Percentiles rank a stretch among this genome's conserved stretches.
These are phyloP conservation scores for Vigna radiata DNA, from an alignment of 306 rosid species.

Conservation along the genomic window DNA sequence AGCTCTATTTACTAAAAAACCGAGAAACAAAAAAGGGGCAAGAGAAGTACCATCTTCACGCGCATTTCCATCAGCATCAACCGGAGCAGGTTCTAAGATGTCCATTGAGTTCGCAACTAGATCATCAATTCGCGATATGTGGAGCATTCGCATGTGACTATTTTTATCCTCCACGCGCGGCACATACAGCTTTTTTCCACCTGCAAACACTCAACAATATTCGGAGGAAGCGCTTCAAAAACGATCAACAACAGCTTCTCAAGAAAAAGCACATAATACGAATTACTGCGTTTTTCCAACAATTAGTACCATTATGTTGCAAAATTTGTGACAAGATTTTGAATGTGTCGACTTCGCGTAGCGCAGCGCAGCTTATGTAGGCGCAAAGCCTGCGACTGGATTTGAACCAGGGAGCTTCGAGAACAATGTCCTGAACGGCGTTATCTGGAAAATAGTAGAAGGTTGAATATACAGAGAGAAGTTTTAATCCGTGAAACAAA, in stretches of 20 bases:
- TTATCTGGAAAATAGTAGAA: constrained; percentile 51
- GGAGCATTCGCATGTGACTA: constrained; percentile 89
- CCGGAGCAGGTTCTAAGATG: constrained; percentile 84
- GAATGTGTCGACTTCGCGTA: constrained; percentile 86
- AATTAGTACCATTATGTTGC: constrained; percentile 33
- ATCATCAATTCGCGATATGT: constrained; percentile 77
- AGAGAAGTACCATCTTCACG: constrained; percentile 79
- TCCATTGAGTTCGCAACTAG: constrained; percentile 90
- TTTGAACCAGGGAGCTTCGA: constrained; percentile 86
- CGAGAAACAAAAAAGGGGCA: background rate
- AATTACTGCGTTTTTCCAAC: background rate
- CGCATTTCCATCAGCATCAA: constrained; percentile 79
- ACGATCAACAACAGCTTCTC: background rate
- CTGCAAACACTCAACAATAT: constrained; percentile 28
- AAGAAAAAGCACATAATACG: background rate
- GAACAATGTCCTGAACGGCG: constrained; percentile 67
- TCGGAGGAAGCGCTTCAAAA: background rate
- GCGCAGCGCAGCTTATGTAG: constrained; percentile 82
- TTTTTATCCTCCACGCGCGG: constrained; percentile 97
- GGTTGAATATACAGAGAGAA: background rate
- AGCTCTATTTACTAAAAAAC: background rate
- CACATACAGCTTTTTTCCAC: constrained; percentile 69
- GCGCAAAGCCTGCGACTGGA: constrained; percentile 76
- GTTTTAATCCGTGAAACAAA: background rate
- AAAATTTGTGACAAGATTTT: constrained; percentile 68